A percentile compares a stretch with the other conserved stretches of the same genome.
These are phyloP conservation scores for Russula earlei DNA, from an alignment of 768 basidiomycete genomes.

Conservation along the genomic window DNA sequence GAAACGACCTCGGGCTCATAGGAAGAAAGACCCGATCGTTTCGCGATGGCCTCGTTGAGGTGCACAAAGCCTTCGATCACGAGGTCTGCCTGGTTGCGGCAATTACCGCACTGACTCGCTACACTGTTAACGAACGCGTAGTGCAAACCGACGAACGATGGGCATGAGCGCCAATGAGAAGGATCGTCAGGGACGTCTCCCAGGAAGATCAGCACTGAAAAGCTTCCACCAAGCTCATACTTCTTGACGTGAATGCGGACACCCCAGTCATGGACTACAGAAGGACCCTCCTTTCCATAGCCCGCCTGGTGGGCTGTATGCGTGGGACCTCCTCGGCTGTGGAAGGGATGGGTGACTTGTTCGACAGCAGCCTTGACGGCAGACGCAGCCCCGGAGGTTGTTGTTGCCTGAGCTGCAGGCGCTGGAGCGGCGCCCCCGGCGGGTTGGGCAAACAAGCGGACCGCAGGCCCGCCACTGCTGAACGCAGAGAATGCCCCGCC, in stretches of 20 bases:
- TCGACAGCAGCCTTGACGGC: too few relatives aligned
- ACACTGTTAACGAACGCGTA: not conserved
- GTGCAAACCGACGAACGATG: conserved; percentile 23
- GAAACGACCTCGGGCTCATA: not conserved
- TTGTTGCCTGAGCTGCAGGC: not conserved
- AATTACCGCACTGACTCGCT: not conserved
- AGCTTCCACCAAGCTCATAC: conserved; percentile 34
- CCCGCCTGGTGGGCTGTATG: too few relatives aligned
- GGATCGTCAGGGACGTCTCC: conserved; percentile 32
- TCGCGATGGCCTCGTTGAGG: not conserved
- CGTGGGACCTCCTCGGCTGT: too few relatives aligned
- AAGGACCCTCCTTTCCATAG: too few relatives aligned
- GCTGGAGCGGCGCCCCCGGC: not conserved
- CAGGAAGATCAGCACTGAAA: conserved; percentile 38
- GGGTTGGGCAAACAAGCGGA: too few relatives aligned
- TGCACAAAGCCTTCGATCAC: not conserved
- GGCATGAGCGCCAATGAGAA: conserved; percentile 28
- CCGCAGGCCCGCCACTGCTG: too few relatives aligned
- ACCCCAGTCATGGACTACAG: not conserved
- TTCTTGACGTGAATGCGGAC: conserved; percentile 20
- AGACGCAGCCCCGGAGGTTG: too few relatives aligned
- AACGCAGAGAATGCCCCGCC: too few relatives aligned
- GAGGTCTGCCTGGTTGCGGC: not conserved
- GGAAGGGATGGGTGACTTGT: too few relatives aligned
- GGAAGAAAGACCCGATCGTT: not conserved